phyloP scores from a whole-genome alignment of 1,284 basidiomycete genomes.

The Ceratobasidium theobromae region DNA sequence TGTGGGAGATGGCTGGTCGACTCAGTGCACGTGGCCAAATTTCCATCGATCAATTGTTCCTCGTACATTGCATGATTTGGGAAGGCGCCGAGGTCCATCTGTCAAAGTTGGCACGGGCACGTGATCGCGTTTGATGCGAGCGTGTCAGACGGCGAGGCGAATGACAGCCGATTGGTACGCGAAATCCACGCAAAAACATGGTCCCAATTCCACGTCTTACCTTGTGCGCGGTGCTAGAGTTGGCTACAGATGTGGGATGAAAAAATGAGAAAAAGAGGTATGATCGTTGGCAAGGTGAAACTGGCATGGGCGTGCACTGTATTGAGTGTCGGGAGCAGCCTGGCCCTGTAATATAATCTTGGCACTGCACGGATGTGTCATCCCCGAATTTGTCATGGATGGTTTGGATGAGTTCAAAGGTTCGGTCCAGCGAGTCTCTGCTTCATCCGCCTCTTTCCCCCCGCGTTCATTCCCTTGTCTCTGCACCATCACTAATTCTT shows the following conservation, averaged over 20 bases:
- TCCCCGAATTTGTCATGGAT: slow-evolving; percentile 1
- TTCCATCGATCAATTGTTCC: no score
- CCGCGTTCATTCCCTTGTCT: background rate
- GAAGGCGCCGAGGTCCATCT: no score
- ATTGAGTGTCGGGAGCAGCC: no score
- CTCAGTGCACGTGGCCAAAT: background rate
- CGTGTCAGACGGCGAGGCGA: background rate
- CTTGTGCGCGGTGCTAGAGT: no score
- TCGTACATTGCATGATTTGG: no score
- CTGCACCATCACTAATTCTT: background rate
- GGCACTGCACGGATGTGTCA: no score
- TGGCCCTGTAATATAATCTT: no score
- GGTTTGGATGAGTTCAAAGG: slow-evolving; percentile 7
- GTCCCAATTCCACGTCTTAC: no score
- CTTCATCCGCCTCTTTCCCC: background rate
- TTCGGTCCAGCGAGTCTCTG: background rate
- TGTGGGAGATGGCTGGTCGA: background rate
- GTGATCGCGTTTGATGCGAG: slow-evolving; percentile 21
- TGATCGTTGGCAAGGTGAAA: background rate
- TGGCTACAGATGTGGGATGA: background rate
- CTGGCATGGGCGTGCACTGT: no score
- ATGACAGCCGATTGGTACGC: background rate
- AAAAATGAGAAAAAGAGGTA: background rate
- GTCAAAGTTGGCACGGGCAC: slow-evolving; percentile 19
- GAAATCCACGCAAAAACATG: slow-evolving; percentile 4